These are phyloP conservation scores for Puya raimondii DNA, from an alignment of 176 grass and related monocot species.

Conservation along the genomic window DNA sequence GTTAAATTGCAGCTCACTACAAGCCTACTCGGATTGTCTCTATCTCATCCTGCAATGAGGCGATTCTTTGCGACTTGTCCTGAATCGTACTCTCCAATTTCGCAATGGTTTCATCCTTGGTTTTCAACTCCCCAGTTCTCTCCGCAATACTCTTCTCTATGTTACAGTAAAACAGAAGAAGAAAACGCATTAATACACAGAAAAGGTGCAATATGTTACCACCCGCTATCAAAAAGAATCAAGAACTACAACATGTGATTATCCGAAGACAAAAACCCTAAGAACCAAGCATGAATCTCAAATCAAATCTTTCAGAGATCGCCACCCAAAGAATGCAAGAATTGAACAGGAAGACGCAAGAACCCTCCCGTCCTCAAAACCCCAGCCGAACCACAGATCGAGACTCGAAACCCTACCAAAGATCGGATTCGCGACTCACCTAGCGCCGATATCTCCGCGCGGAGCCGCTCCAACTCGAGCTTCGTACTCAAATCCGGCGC, in stretches of 20 bases:
- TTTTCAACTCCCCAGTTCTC: constrained; percentile 44
- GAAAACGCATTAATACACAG: neutral
- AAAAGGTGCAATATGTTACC: neutral
- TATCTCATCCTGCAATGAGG: constrained; percentile 51
- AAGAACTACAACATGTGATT: neutral
- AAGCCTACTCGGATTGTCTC: constrained; percentile 40
- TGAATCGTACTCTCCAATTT: constrained; percentile 33
- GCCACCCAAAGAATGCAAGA: neutral
- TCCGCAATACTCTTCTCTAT: constrained; percentile 39
- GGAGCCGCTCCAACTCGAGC: neutral
- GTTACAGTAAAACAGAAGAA: neutral
- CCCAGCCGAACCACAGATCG: neutral
- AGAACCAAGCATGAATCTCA: neutral
- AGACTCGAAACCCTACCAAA: neutral
- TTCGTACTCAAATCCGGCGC: neutral
- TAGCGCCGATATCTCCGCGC: neutral
- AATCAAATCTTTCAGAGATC: neutral
- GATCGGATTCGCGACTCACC: neutral
- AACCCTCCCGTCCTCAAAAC: neutral
- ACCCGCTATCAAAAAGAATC: neutral
- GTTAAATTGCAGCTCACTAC: neutral
- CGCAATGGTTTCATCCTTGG: constrained; percentile 48
- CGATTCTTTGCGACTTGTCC: constrained; percentile 44
- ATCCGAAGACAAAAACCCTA: neutral
- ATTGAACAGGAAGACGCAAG: neutral